Conservation (phyloP, 2,329 filamentous ascomycete genomes). For the Domatiomyces catenatus region DNA sequence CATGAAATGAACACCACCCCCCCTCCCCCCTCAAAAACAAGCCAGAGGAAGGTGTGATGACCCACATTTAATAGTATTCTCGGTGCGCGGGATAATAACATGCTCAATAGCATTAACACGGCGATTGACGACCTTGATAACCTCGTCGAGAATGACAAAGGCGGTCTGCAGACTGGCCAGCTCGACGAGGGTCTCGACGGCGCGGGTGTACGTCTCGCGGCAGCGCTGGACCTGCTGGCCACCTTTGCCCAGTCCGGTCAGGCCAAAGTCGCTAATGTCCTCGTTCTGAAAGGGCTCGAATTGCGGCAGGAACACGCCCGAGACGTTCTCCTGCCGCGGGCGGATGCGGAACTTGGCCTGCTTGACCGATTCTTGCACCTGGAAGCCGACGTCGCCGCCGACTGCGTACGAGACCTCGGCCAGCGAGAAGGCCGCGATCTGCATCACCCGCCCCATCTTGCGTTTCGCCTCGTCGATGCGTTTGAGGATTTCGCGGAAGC, state of each 20-base stretch:
- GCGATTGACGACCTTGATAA: constrained; percentile 97
- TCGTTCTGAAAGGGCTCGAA: constrained; percentile 74
- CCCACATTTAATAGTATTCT: constrained; percentile 97
- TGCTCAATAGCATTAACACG: constrained; percentile 82
- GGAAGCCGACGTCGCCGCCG: constrained; percentile 87
- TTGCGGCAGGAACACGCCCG: constrained; percentile 80
- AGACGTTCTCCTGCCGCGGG: constrained; percentile 96
- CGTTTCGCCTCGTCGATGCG: constrained; percentile 97
- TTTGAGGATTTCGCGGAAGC: constrained; percentile 89
- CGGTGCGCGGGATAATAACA: constrained; percentile 88
- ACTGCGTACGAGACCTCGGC: constrained; percentile 96
- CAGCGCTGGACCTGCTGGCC: constrained; percentile 93
- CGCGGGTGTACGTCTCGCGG: constrained; percentile 86
- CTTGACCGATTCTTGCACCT: constrained; percentile 91
- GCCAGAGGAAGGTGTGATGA: not conserved
- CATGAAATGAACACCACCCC: too few relatives aligned
- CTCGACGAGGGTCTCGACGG: constrained; percentile 69
- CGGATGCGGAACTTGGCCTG: constrained; percentile 82
- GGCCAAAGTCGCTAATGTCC: constrained; percentile 83
- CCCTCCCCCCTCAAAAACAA: too few relatives aligned
- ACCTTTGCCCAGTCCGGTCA: constrained; percentile 91
- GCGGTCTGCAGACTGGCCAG: constrained; percentile 47
- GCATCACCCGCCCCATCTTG: constrained; percentile 99
- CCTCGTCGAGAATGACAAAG: constrained; percentile 94
- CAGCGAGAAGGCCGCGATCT: constrained; percentile 92